Evolutionary conservation across 345 rosid genomes (phyloP), one percentile per base, ranked within the genome.

Genomic region (Durio zibethinus): DNA sequence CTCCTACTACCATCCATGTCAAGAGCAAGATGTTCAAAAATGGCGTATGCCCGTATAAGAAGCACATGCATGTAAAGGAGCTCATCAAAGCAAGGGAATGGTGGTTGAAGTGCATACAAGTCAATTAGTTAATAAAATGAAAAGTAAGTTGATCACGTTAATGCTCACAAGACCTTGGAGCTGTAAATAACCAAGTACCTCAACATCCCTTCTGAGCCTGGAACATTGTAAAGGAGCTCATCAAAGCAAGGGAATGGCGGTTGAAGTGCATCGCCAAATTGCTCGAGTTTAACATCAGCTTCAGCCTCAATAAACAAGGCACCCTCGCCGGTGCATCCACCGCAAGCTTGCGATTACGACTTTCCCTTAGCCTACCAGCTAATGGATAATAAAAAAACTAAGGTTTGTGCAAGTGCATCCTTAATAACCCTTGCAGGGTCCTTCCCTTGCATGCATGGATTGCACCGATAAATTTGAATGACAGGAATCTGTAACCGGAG

Each of bases 291-390:
- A 42, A 74, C 65, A 74, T 59, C 53, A 9, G 53, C 77, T 6
- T 74, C 40, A 0, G 82, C 84, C 45, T 75, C 76, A 6, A 82
- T 50, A 23, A 82, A 82, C 61, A 82, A 10, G n/a, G 75, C 63
- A 10, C 82, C 84, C 48, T 4, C 2, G n/a, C 77, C 82, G 1
- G 18, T 82, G 23, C 82, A 82, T 78, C 79, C 54, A 82, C 84
- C 8, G 53, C 4, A 27, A 82, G 82, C 53, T 77, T 81, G 16
- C 75, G 23, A 5, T 43, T 40, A 45, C 63, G 25, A 23, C 77
- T 77, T 66, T 77, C 77, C 15, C 62, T 35, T 10, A 77, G 16
- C n/a, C 80, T 72, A 1, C 84, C 81, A 2, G 84, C 78, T 10
- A 73, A 50, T 14, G 84, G 84, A 53, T 82, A 74, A 54, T 74